phyloP scores from a whole-genome alignment of 192 early-diverging fungal species.

The Backusella liffmaniae region DNA sequence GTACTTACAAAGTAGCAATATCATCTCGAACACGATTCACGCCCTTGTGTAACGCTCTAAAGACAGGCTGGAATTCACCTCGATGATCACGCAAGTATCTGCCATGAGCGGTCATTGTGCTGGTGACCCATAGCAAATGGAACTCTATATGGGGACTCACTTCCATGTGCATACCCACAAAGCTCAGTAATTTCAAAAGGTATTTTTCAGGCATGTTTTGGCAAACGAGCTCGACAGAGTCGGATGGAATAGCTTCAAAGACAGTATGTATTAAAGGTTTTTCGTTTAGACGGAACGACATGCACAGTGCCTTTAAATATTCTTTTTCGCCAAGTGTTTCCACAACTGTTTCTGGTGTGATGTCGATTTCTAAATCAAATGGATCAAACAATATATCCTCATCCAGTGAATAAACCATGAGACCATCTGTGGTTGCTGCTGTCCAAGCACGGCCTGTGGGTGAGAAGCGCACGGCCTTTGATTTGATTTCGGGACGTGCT shows the following conservation, averaged over 20 bases:
- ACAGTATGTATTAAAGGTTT: conserved; percentile 69
- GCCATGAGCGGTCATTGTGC: conserved; percentile 76
- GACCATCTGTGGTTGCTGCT: conserved; percentile 92
- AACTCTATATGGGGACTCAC: conserved; percentile 83
- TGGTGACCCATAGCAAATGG: conserved; percentile 80
- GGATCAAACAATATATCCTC: conserved; percentile 94
- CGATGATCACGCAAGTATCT: conserved; percentile 66
- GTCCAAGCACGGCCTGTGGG: conserved; percentile 96
- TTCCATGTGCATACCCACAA: conserved; percentile 81
- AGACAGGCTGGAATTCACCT: conserved; percentile 62
- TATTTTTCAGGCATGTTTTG: conserved; percentile 86
- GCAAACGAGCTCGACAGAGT: conserved; percentile 73
- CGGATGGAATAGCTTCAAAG: conserved; percentile 77
- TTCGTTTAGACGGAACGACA: conserved; percentile 95
- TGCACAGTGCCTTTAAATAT: conserved; percentile 85
- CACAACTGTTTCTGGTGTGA: conserved; percentile 85
- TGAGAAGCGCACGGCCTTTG: conserved; percentile 85
- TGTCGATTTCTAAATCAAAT: conserved; percentile 95
- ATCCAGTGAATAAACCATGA: conserved; percentile 95
- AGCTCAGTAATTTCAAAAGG: conserved; percentile 78
- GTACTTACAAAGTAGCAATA: conserved; percentile 60
- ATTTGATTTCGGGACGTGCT: conserved; percentile 78
- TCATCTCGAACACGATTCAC: conserved; percentile 54
- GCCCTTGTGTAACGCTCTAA: conserved; percentile 81
- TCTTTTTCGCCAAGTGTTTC: conserved; percentile 75